phyloP scores from a whole-genome alignment of 345 rosid species.

The Noccaea bulbosa region DNA sequence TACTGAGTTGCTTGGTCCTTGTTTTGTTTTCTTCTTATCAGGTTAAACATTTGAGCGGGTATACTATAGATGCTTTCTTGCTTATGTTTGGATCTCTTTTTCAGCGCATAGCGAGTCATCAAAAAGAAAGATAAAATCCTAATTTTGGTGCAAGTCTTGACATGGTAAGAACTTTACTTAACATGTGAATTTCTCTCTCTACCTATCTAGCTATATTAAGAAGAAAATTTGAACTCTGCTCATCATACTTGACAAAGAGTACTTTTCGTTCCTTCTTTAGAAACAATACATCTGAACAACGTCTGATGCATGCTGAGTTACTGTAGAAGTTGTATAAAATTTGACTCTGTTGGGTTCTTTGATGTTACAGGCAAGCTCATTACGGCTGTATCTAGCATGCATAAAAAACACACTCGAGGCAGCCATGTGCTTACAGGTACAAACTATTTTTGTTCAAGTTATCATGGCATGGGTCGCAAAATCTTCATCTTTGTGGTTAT shows the following conservation, averaged over 20 bases:
- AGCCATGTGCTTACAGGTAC: slow-evolving; percentile 92
- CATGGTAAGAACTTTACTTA: slow-evolving; percentile 35
- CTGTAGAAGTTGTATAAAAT: not conserved
- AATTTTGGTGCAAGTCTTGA: not conserved
- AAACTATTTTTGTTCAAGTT: not conserved
- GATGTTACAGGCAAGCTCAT: slow-evolving; percentile 62
- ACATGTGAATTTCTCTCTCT: not conserved
- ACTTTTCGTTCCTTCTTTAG: slow-evolving; percentile 4
- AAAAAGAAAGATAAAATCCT: not conserved
- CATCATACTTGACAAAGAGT: not conserved
- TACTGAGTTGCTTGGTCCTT: slow-evolving; percentile 7
- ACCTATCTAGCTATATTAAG: not conserved
- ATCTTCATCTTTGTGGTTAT: slow-evolving; percentile 15
- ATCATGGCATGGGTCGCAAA: not conserved
- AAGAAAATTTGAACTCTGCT: not conserved
- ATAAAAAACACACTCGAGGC: slow-evolving; percentile 92
- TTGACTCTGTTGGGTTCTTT: slow-evolving; percentile 20
- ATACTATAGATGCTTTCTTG: slow-evolving; percentile 16
- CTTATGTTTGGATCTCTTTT: slow-evolving; percentile 7
- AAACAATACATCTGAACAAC: not conserved
- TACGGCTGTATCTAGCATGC: slow-evolving; percentile 81
- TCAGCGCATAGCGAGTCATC: slow-evolving; percentile 18
- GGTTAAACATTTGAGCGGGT: not conserved
- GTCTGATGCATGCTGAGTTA: slow-evolving; percentile 10
- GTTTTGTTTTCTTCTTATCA: slow-evolving; percentile 6